Percentiles rank a stretch among this genome's conserved stretches.
Conservation (phyloP, 129 eudicot genomes). For the Glebionis coronaria region DNA sequence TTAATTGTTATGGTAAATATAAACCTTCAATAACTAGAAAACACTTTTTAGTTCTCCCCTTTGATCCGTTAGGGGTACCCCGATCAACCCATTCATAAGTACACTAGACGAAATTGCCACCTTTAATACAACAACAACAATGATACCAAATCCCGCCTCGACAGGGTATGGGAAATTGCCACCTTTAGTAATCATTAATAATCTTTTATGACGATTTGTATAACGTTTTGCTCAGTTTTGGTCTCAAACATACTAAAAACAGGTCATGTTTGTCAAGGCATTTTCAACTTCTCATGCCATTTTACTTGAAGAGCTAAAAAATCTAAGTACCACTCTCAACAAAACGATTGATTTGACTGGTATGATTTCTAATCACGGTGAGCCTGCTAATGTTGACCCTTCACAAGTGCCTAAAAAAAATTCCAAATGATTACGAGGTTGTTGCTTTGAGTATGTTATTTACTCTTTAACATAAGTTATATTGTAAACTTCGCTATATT, state of each 20-base stretch:
- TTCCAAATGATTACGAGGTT: constrained; percentile 38
- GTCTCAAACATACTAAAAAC: background rate
- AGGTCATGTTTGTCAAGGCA: constrained; percentile 52
- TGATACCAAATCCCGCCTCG: no score
- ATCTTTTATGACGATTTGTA: no score
- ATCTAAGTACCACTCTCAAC: constrained; percentile 49
- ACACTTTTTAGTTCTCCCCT: no score
- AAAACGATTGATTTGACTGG: constrained; percentile 45
- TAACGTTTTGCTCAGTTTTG: background rate
- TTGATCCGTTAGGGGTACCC: no score
- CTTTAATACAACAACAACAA: no score
- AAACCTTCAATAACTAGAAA: no score
- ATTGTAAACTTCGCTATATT: background rate
- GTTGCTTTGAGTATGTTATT: background rate
- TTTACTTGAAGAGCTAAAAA: constrained; percentile 59
- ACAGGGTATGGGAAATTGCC: no score
- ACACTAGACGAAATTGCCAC: no score
- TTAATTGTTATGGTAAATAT: no score
- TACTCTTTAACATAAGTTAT: background rate
- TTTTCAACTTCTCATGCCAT: constrained; percentile 51
- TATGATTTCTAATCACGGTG: constrained; percentile 35
- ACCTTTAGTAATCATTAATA: no score
- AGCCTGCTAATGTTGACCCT: constrained; percentile 32
- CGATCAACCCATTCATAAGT: no score
- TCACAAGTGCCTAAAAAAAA: constrained; percentile 22